phyloP scores from a whole-genome alignment of 129 eudicot genomes.

The Helianthus annuus region HanXRQr2.0-SUNRISE NC_035443.2:20600217-20600716 shows the following conservation, averaged over 20 bases:
- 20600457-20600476: constrained; percentile 25
- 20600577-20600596: constrained; percentile 1
- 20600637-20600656: neutral
- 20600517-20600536: neutral
- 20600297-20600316: no score
- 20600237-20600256: no score
- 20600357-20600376: no score
- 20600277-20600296: no score
- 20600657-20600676: no score
- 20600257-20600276: no score
- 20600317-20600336: no score
- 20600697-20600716: no score
- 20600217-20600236: no score
- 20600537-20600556: constrained; percentile 30
- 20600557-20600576: constrained; percentile 28
- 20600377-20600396: neutral
- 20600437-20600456: constrained; percentile 44
- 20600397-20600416: neutral
- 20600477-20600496: constrained; percentile 17
- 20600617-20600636: constrained; percentile 19
- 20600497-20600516: neutral
- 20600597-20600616: constrained; percentile 24
- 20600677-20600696: no score
- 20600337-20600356: no score
- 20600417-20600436: constrained; percentile 28